Conservation (phyloP, 345 rosid genomes). For the Geranium rotundifolium region DNA sequence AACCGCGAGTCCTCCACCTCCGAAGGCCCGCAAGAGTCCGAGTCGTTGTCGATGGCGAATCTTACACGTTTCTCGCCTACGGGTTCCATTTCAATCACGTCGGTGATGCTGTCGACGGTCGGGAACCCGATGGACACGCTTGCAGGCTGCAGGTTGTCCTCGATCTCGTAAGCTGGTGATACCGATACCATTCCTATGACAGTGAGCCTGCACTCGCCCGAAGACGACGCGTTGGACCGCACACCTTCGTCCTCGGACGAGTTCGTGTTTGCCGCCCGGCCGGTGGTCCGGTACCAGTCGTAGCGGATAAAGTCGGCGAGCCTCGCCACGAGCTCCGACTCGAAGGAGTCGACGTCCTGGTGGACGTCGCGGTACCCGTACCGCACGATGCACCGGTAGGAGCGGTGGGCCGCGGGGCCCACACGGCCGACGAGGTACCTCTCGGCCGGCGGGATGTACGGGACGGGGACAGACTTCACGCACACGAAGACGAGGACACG, state of each 20-base stretch:
- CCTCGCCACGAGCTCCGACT: conserved; percentile 29
- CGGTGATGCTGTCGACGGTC: conserved; percentile 51
- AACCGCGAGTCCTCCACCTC: conserved; percentile 28
- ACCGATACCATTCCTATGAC: conserved; percentile 55
- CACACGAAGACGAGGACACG: conserved; percentile 83
- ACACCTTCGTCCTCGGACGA: conserved; percentile 11
- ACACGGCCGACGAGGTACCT: conserved; percentile 93
- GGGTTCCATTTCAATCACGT: conserved; percentile 61
- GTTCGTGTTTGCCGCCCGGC: conserved; percentile 1
- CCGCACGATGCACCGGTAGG: conserved; percentile 50
- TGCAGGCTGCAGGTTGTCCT: conserved; percentile 50
- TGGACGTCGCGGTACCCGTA: conserved; percentile 48
- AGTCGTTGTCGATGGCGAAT: conserved; percentile 49
- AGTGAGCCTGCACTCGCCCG: conserved; percentile 23
- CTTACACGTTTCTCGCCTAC: conserved; percentile 42
- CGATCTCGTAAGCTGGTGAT: conserved; percentile 52
- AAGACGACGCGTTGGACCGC: conserved; percentile 20
- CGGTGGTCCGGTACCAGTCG: conserved; percentile 19
- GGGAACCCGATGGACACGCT: conserved; percentile 67
- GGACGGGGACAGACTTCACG: conserved; percentile 89
- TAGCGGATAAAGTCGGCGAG: conserved; percentile 33
- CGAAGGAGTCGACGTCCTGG: conserved; percentile 44
- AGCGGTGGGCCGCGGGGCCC: conserved; percentile 56
- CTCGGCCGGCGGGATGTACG: conserved; percentile 78
- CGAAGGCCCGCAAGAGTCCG: conserved; percentile 15